A percentile compares a stretch with the other conserved stretches of the same genome.
These are phyloP conservation scores for Ceratonia siliqua DNA, from an alignment of 306 rosid species.

Conservation along the genomic window DNA sequence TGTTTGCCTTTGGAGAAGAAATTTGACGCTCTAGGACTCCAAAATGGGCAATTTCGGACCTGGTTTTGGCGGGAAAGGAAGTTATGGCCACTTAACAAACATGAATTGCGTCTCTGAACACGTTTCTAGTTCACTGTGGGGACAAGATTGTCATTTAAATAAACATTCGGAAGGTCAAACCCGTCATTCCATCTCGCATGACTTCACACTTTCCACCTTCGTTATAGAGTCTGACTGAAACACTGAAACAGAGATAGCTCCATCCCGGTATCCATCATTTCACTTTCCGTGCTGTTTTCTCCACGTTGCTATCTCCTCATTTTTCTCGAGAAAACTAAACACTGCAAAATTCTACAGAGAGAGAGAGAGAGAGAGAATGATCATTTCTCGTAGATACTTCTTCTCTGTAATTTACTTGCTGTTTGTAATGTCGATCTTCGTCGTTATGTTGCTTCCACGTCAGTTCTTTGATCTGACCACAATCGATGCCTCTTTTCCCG, in stretches of 20 bases:
- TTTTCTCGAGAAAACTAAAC: constrained; percentile 21
- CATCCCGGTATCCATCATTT: background rate
- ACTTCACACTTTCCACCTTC: constrained; percentile 10
- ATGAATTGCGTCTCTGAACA: background rate
- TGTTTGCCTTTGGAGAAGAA: background rate
- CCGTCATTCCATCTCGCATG: background rate
- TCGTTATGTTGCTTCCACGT: constrained; percentile 16
- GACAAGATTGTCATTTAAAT: constrained; percentile 20
- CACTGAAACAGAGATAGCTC: constrained; percentile 7
- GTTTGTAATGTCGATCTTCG: constrained; percentile 9
- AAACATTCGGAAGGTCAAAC: background rate
- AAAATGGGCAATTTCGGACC: too few relatives aligned
- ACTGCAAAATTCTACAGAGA: background rate
- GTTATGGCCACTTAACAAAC: constrained; percentile 3
- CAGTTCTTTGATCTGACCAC: constrained; percentile 1
- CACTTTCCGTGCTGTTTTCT: constrained; percentile 9
- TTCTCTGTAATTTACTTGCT: constrained; percentile 16
- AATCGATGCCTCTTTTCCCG: background rate
- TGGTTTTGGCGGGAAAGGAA: constrained; percentile 37
- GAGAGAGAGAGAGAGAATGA: background rate
- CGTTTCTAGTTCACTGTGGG: background rate
- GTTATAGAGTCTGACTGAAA: background rate
- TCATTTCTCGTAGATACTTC: background rate
- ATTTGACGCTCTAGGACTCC: background rate
- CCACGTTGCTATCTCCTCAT: background rate